Base-by-base conservation (phyloP, 371 early-diverging fungal genomes). In the Rhizopus delemar region DNA sequence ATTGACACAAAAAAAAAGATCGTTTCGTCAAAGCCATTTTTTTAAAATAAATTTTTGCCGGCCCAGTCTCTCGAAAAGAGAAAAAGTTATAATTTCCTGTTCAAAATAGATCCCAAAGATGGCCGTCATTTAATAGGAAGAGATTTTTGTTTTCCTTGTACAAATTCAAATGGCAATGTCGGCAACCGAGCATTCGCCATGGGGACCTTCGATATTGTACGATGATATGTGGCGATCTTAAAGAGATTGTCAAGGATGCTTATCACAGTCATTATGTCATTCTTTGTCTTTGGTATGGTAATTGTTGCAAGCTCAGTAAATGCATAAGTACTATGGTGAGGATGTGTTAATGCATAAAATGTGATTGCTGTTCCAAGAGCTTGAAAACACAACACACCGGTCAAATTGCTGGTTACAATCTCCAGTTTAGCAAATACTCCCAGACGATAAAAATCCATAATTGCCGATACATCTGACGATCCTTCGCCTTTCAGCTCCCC, bases 351-450 rank as follows among this genome's bases (percentile, higher is more conserved):
- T 16, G 56, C 35, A 32, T 56, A 45, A 8, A 56, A 56, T 28
- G 46, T 45, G n/a, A 56, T 12, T 41, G 56, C 4, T 41, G 56
- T 43, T 56, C 56, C 56, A 56, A 56, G 56, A 4, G 56, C 56
- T 46, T 56, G 45, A 15, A 45, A 56, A 22, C 45, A 56, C 46
- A 56, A 46, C 45, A 56, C 56, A 46, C 56, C 46, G 33, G 56
- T 56, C 28, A 46, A 13, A 33, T 56, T 56, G 33, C 56, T 56
- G 46, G 56, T 15, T 5, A 56, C 45, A n/a, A 56, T 45, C 35
- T 56, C 56, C 56, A 56, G 33, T 46, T 53, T 53, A 1, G 54
- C 54, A 22, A 53, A 53, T 11, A 51, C 51, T 34, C 51, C 51
- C 51, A 51, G 34, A 51, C 51, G 33, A 3, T 51, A 51, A 34